A percentile compares a stretch with the other conserved stretches of the same genome.
phyloP scores from a whole-genome alignment of 2,329 filamentous ascomycete genomes.

The Cladosporium sp. region DNA sequence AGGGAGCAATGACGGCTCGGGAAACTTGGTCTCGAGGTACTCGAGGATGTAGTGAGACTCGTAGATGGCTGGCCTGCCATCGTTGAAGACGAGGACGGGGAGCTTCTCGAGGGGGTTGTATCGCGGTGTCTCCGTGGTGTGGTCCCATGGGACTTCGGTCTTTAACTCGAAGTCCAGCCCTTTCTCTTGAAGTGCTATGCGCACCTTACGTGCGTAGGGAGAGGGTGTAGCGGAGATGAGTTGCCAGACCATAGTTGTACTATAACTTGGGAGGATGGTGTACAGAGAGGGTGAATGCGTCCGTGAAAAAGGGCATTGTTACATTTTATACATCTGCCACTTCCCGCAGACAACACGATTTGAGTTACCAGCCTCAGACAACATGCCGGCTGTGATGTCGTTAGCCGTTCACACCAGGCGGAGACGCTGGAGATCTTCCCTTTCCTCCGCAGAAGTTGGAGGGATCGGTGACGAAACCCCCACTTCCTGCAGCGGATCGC shows the following conservation, averaged over 20 bases:
- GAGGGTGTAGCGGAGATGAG: slow-evolving; percentile 33
- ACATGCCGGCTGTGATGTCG: not conserved
- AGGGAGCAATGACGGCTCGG: slow-evolving; percentile 25
- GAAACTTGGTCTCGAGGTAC: slow-evolving; percentile 32
- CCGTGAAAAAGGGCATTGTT: not conserved
- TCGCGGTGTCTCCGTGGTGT: slow-evolving; percentile 32
- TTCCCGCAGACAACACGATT: not conserved
- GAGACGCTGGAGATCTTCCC: not conserved
- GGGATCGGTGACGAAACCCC: not conserved
- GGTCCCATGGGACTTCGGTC: slow-evolving; percentile 40
- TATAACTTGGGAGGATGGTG: not conserved
- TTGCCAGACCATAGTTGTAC: slow-evolving; percentile 18
- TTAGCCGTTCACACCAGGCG: not conserved
- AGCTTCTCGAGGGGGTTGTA: slow-evolving; percentile 39
- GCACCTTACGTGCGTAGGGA: slow-evolving; percentile 38
- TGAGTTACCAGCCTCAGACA: not conserved
- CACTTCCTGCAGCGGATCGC: not conserved
- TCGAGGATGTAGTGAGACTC: slow-evolving; percentile 35
- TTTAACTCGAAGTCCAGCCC: slow-evolving; percentile 35
- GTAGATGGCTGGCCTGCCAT: slow-evolving; percentile 27
- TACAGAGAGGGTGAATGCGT: too few species aligned
- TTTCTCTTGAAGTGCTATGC: slow-evolving; percentile 36
- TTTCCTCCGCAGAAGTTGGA: not conserved
- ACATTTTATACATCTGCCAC: not conserved
- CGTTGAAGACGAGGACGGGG: slow-evolving; percentile 31